Conservation (phyloP, 1,139 yeast species). For the Pichia kudriavzevii region DNA sequence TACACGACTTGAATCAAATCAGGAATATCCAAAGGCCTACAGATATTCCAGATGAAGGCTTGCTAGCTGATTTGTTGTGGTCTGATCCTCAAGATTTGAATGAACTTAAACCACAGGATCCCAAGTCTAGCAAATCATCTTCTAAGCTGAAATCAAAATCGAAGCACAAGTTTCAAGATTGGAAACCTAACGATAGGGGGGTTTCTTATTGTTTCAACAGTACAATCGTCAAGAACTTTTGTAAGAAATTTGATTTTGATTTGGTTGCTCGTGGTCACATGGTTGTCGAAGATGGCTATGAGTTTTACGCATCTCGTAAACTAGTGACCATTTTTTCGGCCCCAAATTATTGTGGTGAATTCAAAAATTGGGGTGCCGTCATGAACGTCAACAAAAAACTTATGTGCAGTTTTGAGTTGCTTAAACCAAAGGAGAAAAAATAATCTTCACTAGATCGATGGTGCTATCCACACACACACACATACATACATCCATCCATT, state of each 20-base stretch:
- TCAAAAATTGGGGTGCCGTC: conserved; percentile 86
- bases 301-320: conserved; percentile 69
- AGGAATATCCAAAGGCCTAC: conserved; percentile 72
- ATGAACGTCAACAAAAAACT: conserved; percentile 74
- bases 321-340: conserved; percentile 82
- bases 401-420: conserved; percentile 75
- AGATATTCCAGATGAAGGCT: conserved; percentile 78
- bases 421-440: conserved; percentile 41
- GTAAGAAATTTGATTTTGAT: conserved; percentile 65
- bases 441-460: too few relatives aligned
- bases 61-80: conserved; percentile 78
- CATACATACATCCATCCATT: too few relatives aligned
- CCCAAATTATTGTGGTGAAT: conserved; percentile 88
- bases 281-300: conserved; percentile 93
- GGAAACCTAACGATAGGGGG: conserved; percentile 85
- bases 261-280: conserved; percentile 80
- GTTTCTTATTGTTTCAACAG: conserved; percentile 78
- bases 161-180: conserved; percentile 30
- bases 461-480: too few relatives aligned
- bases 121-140: neutral
- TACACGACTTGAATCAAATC: conserved; percentile 58
- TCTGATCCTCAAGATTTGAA: conserved; percentile 53
- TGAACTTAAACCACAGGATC: neutral
- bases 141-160: conserved; percentile 2
- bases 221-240: conserved; percentile 64